A percentile compares a stretch with the other conserved stretches of the same genome.
These are phyloP conservation scores for Phytophthora pinifolia DNA, from an alignment of 352 stramenopile species.

Conservation along the genomic window DNA sequence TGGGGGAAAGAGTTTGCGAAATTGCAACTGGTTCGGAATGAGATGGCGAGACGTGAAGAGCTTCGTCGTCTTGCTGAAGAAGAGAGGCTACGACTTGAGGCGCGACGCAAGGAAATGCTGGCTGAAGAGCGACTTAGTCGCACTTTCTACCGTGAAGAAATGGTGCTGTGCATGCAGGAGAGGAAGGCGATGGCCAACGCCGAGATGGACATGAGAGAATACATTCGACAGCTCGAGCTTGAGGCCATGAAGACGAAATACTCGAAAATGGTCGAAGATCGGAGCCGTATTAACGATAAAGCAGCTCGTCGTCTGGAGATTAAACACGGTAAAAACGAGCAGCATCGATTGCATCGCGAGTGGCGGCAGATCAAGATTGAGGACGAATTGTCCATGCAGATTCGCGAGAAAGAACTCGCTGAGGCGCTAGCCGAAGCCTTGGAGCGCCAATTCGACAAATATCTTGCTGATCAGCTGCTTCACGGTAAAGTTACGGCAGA, in stretches of 20 bases:
- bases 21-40: constrained; percentile 41
- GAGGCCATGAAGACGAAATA: constrained; percentile 81
- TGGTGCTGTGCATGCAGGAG: constrained; percentile 55
- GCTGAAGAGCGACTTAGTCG: constrained; percentile 59
- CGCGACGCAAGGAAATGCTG: constrained; percentile 61
- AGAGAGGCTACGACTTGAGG: constrained; percentile 46
- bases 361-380: constrained; percentile 68
- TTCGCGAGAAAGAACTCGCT: constrained; percentile 54
- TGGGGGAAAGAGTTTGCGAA: constrained; percentile 56
- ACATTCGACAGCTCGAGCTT: constrained; percentile 59
- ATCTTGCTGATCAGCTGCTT: constrained; percentile 56
- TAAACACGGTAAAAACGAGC: constrained; percentile 77
- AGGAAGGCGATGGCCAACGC: constrained; percentile 62
- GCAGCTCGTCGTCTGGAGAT: constrained; percentile 71
- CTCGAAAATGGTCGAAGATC: constrained; percentile 62
- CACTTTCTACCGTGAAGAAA: constrained; percentile 72
- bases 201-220: constrained; percentile 72
- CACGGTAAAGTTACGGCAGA: constrained; percentile 51
- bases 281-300: constrained; percentile 62
- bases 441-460: constrained; percentile 62
- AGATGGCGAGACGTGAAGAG: constrained; percentile 57
- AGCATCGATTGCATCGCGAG: constrained; percentile 70
- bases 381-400: constrained; percentile 58
- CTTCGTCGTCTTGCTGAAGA: constrained; percentile 48
- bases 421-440: constrained; percentile 41